Evolutionary conservation across 192 early-diverging fungal species (phyloP), one percentile per base, ranked within the genome.

Genomic region (Coemansia javaensis): DNA sequence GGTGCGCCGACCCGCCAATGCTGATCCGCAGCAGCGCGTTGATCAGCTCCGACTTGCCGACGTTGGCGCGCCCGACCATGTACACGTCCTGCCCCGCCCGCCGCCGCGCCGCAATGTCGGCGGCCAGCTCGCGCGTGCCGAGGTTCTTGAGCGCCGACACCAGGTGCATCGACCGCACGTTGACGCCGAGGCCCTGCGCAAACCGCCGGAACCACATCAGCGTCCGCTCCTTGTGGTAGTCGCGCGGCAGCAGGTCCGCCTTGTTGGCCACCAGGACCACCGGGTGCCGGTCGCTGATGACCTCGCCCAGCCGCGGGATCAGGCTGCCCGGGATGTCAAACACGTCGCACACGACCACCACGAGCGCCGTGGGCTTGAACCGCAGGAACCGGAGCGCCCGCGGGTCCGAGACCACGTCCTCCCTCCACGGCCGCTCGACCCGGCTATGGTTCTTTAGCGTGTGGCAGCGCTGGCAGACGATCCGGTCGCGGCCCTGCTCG

Each of bases 31-130:
- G 56, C n/a, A 90, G 48, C 17, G 76, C 76, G 40, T 85, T 83
- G 36, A 90, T 60, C 9, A 90, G 63, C 35, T 82, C 85, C 2
- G 85, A 86, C 64, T 90, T 90, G 23, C 87, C 87, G 10, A 82
- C 87, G 50, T 90, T 90, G 2, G 84, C 79, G 25, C 80, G 77
- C 6, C 87, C 87, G 22, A 90, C 70, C 53, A 90, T 61, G 46
- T 83, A 90, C 13, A 87, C 58, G 47, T 90, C 79, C 45, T 78
- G 63, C 10, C 65, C 59, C 5, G 56, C 40, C 5, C 50, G 39
- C 33, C 79, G 72, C 2, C 45, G 56, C 32, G 59, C 48, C 9
- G 56, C 30, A 9, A 85, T 59, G 4, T 70, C 63, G 11, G 63
- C 64, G 7, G 76, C 50, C 35, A 86, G 48, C 42, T 71, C 66